Base-by-base conservation (phyloP, 1,284 basidiomycete genomes). In the Naganishia liquefaciens region DNA sequence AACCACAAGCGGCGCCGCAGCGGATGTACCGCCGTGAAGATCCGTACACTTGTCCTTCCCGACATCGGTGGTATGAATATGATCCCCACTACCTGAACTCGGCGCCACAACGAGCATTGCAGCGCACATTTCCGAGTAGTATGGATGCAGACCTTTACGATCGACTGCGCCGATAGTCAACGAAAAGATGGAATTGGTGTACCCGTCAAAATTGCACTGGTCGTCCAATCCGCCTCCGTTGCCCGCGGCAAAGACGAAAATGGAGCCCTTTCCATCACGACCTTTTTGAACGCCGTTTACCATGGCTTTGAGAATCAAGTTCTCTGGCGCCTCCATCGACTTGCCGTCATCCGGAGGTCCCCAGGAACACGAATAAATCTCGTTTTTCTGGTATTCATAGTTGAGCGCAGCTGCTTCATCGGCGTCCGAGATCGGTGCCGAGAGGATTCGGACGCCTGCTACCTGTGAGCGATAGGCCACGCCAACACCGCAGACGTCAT, bases 121-220 rank as follows among this genome's bases (percentile, higher is more conserved):
- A 2, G 94, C 88, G 77, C 96, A 99, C 60, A 93, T 82, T 78
- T 99, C 96, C 10, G 95, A 99, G 74, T 99, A 99, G 75, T 90
- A 93, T 6, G 96, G 96, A 75, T 97, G 95, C 46, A 91, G 80
- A 11, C 93, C 95, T 74, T 91, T 90, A 74, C 89, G 86, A 74
- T 99, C 95, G 65, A 97, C 84, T 0, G 96, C 92, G 10, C 93
- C 89, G 33, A 99, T 92, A 0, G 96, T 99, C 62, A 99, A 87
- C 5, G 90, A 93, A 80, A 93, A 98, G 69, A 98, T 96, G 70
- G 89, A 92, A 76, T 99, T 99, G 39, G 96, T 99, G 78, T 99
- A 99, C 6, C 96, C 96, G 72, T 99, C 96, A 76, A 99, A 99
- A 79, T 99, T 99, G 82, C 96, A 99, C 80, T 99, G 96, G 76